Conservation (phyloP, 768 basidiomycete genomes). For the Cyclocybe aegerita region DNA sequence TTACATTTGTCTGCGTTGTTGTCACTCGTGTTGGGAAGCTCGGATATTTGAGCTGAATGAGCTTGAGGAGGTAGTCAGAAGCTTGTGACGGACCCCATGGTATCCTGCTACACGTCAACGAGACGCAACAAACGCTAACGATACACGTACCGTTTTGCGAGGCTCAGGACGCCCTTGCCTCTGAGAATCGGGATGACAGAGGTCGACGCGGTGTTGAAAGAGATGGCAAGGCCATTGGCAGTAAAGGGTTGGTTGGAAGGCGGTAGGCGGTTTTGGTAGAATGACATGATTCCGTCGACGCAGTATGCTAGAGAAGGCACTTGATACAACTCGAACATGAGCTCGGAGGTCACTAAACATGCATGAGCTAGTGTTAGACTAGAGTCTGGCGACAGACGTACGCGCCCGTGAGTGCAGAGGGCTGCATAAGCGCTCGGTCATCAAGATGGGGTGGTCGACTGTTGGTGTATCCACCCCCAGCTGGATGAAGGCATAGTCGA, state of each 20-base stretch:
- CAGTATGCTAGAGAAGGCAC: constrained; percentile 87
- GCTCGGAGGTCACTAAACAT: constrained; percentile 82
- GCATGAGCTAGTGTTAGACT: neutral
- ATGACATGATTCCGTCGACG: constrained; percentile 89
- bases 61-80: constrained; percentile 88
- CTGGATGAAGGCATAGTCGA: constrained; percentile 89
- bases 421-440: constrained; percentile 90
- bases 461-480: constrained; percentile 77
- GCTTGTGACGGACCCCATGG: constrained; percentile 93
- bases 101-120: constrained; percentile 51
- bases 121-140: neutral
- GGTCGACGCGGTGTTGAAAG: constrained; percentile 90
- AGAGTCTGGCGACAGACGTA: constrained; percentile 38
- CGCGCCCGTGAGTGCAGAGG: constrained; percentile 86
- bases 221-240: constrained; percentile 82
- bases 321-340: constrained; percentile 92
- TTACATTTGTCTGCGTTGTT: constrained; percentile 70
- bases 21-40: constrained; percentile 88
- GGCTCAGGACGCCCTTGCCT: constrained; percentile 81
- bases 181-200: constrained; percentile 85
- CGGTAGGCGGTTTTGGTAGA: constrained; percentile 75
- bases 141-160: constrained; percentile 72
- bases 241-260: constrained; percentile 34
- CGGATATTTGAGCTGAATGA: constrained; percentile 94
- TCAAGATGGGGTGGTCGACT: constrained; percentile 86